Evolutionary conservation across 164 flowering plant genomes (phyloP).

Genomic region (Berberis thunbergii): DNA sequence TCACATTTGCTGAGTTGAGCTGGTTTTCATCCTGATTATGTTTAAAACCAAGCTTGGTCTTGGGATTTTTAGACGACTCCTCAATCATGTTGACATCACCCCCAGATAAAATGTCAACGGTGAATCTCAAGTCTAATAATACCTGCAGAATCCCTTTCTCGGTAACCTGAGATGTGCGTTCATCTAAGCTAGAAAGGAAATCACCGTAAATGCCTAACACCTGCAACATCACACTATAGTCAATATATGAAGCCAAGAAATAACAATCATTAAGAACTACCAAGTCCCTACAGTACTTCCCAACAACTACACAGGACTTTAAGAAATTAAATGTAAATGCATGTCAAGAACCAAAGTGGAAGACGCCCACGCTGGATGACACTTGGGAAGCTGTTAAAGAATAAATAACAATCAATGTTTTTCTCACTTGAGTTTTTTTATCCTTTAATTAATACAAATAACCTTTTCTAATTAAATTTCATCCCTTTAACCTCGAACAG

Average conservation of each 20-base stretch:
- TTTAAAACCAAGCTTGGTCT: slow-evolving; percentile 41
- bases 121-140: slow-evolving; percentile 71
- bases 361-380: no score
- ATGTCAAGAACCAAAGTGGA: no score
- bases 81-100: slow-evolving; percentile 44
- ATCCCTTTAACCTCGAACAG: no score
- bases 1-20: slow-evolving; percentile 34
- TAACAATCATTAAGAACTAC: not conserved
- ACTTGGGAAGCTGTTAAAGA: no score
- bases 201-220: slow-evolving; percentile 53
- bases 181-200: slow-evolving; percentile 42
- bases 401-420: no score
- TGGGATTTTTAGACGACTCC: slow-evolving; percentile 28
- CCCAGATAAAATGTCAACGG: slow-evolving; percentile 74
- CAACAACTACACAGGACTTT: no score
- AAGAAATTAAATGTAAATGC: no score
- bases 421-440: no score
- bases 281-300: not conserved
- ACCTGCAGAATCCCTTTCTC: slow-evolving; percentile 88
- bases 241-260: not conserved
- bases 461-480: no score
- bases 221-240: slow-evolving; percentile 25
- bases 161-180: slow-evolving; percentile 41
- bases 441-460: no score
- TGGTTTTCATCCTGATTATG: slow-evolving; percentile 48